Evolutionary conservation across 2,329 filamentous ascomycete species (phyloP).

Genomic region (Colletotrichum gloeosporioides): DNA sequence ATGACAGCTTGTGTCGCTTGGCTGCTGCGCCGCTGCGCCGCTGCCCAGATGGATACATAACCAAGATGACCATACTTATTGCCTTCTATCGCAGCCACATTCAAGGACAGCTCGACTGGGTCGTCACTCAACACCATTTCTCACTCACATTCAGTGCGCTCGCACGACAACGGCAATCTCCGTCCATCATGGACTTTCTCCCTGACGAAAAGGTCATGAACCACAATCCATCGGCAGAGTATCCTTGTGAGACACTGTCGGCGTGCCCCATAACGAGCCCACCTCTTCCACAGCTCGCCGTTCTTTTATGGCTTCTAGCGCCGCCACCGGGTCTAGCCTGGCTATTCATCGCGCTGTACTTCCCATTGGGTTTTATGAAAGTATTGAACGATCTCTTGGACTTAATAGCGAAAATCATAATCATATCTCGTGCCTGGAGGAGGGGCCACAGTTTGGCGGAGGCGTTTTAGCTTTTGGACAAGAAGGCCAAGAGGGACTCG

Average conservation of each 20-base stretch:
- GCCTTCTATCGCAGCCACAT: background rate
- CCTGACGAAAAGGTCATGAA: background rate
- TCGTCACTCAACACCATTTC: background rate
- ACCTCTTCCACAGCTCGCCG: background rate
- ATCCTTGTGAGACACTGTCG: background rate
- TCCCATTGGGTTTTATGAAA: background rate
- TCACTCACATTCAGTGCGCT: background rate
- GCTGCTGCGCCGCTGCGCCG: constrained; percentile 10
- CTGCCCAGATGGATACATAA: background rate
- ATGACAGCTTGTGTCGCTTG: background rate
- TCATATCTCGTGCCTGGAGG: background rate
- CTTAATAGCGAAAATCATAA: background rate
- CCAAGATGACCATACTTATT: background rate
- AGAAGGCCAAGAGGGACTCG: background rate
- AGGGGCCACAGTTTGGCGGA: background rate
- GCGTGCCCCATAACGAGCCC: background rate
- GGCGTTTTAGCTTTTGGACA: background rate
- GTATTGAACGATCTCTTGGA: background rate
- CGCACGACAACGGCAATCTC: background rate
- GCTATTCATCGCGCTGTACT: background rate
- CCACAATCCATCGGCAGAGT: background rate
- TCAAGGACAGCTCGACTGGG: accelerated
- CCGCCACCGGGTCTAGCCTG: background rate
- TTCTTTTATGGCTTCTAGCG: background rate
- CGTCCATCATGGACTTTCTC: background rate